phyloP scores from a whole-genome alignment of 805 yeast species.

The Candida ponderosae region DNA sequence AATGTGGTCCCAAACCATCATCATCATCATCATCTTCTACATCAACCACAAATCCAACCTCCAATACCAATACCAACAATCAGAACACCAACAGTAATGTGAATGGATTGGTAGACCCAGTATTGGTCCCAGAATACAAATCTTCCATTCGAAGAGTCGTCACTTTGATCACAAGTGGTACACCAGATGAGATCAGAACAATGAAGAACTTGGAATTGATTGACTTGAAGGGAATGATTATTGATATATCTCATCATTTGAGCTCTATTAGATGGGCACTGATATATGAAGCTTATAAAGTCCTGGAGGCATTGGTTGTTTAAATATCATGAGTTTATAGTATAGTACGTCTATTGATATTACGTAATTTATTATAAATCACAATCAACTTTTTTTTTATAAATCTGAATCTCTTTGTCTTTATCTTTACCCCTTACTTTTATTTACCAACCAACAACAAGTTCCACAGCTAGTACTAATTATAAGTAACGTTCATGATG shows the following conservation, averaged over 20 bases:
- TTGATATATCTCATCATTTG: conserved; percentile 1
- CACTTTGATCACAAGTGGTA: background rate
- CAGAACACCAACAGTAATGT: background rate
- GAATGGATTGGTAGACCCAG: background rate
- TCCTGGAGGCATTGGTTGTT: background rate
- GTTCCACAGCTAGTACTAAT: no score
- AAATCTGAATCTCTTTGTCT: no score
- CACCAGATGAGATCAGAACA: background rate
- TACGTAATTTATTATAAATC: no score
- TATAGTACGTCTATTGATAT: no score
- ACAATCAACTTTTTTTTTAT: no score
- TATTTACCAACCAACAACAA: no score
- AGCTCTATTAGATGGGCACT: conserved; percentile 1
- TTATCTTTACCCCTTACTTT: no score
- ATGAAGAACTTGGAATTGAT: background rate
- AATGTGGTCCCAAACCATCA: background rate
- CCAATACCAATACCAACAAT: background rate
- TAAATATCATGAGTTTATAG: no score
- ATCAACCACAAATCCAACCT: background rate
- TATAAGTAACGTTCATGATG: no score
- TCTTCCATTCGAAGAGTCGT: conserved; percentile 1
- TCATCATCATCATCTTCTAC: background rate
- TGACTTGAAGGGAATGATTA: background rate
- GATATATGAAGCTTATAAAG: conserved; percentile 1
- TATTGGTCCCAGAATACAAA: background rate